phyloP scores from a whole-genome alignment of 257 asterid genomes.

The Gardenia jasminoides region DNA sequence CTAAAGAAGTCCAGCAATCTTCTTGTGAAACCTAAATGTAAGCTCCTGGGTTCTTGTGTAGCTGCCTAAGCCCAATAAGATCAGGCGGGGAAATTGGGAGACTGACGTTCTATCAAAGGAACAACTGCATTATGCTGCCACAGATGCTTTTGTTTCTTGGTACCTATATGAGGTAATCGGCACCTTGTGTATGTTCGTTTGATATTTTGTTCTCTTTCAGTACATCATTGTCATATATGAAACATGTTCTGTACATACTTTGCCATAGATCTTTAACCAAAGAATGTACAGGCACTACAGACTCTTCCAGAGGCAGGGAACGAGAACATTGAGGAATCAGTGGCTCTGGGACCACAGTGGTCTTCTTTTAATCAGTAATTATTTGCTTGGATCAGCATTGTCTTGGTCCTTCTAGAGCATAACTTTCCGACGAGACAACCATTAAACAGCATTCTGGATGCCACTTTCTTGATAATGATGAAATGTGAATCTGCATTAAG shows the following conservation, averaged over 20 bases:
- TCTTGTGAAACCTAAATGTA: constrained; percentile 14
- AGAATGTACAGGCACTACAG: constrained; percentile 47
- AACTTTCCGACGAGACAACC: neutral
- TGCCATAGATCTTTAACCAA: constrained; percentile 10
- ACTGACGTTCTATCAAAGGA: constrained; percentile 57
- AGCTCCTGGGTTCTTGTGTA: constrained; percentile 37
- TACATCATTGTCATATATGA: neutral
- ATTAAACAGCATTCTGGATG: neutral
- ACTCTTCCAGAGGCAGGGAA: constrained; percentile 46
- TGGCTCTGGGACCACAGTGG: constrained; percentile 14
- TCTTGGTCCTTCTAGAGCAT: neutral
- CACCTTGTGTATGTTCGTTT: neutral
- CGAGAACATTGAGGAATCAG: constrained; percentile 26
- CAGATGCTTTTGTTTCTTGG: constrained; percentile 91
- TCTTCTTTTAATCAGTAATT: neutral
- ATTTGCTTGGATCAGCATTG: neutral
- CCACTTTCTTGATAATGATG: neutral
- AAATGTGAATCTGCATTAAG: neutral
- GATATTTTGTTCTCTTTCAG: neutral
- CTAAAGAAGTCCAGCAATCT: neutral
- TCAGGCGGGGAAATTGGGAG: constrained; percentile 94
- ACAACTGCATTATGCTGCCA: constrained; percentile 76
- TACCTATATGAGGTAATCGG: constrained; percentile 66
- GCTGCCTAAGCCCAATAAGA: constrained; percentile 77
- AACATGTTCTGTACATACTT: neutral